Percentiles rank a stretch among this genome's conserved stretches.
Evolutionary conservation across 768 basidiomycete genomes (phyloP).

Genomic region (Chalciporus pseudorubinellus): DNA sequence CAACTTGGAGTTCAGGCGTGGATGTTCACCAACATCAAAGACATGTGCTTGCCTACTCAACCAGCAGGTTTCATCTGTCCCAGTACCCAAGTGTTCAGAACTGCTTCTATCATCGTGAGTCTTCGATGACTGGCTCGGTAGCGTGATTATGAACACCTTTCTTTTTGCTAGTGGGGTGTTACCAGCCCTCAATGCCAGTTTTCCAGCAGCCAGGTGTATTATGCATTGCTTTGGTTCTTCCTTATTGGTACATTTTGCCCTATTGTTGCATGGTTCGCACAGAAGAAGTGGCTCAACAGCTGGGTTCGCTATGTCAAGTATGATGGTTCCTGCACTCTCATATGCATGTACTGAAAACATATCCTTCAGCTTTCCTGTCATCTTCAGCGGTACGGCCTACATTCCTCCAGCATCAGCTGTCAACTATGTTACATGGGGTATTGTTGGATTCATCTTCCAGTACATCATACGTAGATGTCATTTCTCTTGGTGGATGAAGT

Average conservation of each 20-base stretch:
- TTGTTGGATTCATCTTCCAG: conserved; percentile 68
- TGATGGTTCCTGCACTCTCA: conserved; percentile 10
- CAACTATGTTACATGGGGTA: conserved; percentile 68
- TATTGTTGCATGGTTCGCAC: conserved; percentile 49
- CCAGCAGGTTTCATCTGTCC: conserved; percentile 29
- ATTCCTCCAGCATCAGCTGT: conserved; percentile 66
- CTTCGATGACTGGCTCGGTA: neutral
- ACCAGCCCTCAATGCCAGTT: conserved; percentile 79
- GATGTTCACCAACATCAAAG: conserved; percentile 45
- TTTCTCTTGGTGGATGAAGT: conserved; percentile 70
- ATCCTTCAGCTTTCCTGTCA: conserved; percentile 40
- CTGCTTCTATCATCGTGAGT: conserved; percentile 52
- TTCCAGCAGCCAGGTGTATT: conserved; percentile 64
- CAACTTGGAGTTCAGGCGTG: conserved; percentile 66
- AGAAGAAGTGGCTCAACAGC: conserved; percentile 62
- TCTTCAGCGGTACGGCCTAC: conserved; percentile 56
- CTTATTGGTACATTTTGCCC: conserved; percentile 68
- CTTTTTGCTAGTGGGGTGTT: conserved; percentile 55
- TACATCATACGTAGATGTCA: conserved; percentile 58
- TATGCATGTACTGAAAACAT: neutral
- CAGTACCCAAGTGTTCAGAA: conserved; percentile 46
- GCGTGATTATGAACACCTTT: neutral
- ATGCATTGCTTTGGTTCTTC: conserved; percentile 73
- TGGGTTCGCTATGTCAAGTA: conserved; percentile 65
- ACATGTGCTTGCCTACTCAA: conserved; percentile 29